These are phyloP conservation scores for Aurantiochytrium sp. DNA, from an alignment of 108 stramenopile genomes.

Conservation along the genomic window DNA sequence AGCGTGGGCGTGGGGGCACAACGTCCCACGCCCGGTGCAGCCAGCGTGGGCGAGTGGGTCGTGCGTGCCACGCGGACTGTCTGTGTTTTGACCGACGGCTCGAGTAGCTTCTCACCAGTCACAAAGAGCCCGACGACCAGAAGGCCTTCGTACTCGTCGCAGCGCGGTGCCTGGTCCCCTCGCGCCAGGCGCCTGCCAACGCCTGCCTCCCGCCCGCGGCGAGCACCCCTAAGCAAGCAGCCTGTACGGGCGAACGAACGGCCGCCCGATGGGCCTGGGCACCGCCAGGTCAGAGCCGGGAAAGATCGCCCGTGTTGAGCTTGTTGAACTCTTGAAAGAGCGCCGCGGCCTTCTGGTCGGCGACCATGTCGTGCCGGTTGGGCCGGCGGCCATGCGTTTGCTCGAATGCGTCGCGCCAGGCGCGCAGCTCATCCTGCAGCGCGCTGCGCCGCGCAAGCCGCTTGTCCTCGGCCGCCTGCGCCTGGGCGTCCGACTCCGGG, in stretches of 20 bases:
- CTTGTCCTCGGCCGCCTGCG: neutral
- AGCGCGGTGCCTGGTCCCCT: too few species aligned
- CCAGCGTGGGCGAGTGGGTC: too few species aligned
- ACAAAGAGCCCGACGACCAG: too few species aligned
- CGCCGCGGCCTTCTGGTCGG: neutral
- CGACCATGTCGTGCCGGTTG: neutral
- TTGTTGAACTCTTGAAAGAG: neutral
- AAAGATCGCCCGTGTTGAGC: slow-evolving; percentile 22
- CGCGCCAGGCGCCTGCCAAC: too few species aligned
- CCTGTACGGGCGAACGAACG: too few species aligned
- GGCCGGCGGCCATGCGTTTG: neutral
- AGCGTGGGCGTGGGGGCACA: too few species aligned
- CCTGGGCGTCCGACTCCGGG: neutral
- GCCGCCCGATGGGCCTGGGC: too few species aligned
- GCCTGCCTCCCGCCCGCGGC: neutral
- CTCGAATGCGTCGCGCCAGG: neutral
- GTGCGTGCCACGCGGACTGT: too few species aligned
- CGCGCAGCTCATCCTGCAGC: neutral
- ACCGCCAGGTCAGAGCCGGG: neutral
- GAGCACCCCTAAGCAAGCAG: neutral
- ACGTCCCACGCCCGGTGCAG: too few species aligned
- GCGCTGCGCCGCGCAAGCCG: neutral
- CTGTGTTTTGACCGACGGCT: too few species aligned
- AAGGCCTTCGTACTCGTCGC: too few species aligned
- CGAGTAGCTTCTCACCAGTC: too few species aligned